Evolutionary conservation across 2,329 filamentous ascomycete genomes (phyloP), one percentile per base, ranked within the genome.

Genomic region (Aspergillus neoniger): DNA sequence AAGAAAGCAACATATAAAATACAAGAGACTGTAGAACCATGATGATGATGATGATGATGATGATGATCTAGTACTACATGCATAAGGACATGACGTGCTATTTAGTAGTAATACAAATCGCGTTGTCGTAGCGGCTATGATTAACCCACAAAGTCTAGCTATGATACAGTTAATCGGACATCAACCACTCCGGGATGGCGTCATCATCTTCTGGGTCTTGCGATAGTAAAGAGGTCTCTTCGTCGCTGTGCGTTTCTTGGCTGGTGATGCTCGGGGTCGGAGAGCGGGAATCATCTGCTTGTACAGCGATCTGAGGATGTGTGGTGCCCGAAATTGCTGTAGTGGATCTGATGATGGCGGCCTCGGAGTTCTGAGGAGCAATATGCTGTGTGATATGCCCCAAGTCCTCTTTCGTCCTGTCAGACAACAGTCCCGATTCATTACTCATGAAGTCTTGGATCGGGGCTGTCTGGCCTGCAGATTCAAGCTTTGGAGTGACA

Each of bases 181-280:
- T 72, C 51, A 88, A 71, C 86, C 86, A 88, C 47, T 88, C 85
- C 3, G 86, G 86, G 63, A 88, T 85, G 2, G 85, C 85, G 69
- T 88, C 86, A 53, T 87, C 85, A 65, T 88, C 86, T 32, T 88
- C 86, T 0, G 86, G 86, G 66, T 88, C 86, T 66, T 88, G 83
- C 1, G 85, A 85, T 7, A 85, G 73, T 50, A 87, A 69, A 5
- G 84, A 86, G 0, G 79, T 81, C 43, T 76, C 72, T 39, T 85
- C 82, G 17, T 78, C 72, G 47, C 67, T 73, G 58, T 69, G 72
- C 23, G 69, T 70, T 43, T 72, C 70, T 30, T 67, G 65, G 15
- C 64, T 60, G 19, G 60, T 51, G 14, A 62, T 30, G 30, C 69
- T 63, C 1, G 63, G 61, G 12, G 62, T 58, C 8, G 51, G 56